phyloP scores from a whole-genome alignment of 1,139 yeast species.

The Saccharomyces hybrid region DNA sequence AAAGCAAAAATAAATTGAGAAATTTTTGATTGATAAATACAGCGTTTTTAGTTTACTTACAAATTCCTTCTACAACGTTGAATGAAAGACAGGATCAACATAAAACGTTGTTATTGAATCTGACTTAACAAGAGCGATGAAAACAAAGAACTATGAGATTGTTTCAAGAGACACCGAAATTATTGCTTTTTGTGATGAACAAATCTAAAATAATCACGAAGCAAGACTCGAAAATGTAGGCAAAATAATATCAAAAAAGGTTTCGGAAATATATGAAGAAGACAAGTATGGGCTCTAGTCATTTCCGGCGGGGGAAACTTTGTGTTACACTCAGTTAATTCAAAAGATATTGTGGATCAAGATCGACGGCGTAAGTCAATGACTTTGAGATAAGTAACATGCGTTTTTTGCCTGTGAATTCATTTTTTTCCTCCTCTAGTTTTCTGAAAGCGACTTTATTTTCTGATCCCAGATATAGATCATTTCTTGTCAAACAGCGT shows the following conservation, averaged over 20 bases:
- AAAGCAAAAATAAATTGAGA: not conserved
- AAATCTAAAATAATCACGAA: not conserved
- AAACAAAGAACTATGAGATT: not conserved
- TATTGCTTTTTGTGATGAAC: not conserved
- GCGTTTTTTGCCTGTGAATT: not conserved
- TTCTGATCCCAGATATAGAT: not conserved
- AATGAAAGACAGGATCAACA: not conserved
- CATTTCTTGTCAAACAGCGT: not conserved
- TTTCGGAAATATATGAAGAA: not conserved
- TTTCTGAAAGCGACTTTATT: not conserved
- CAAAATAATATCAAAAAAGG: not conserved
- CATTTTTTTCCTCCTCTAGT: not conserved
- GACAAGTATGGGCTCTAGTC: too few species aligned
- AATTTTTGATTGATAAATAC: not conserved
- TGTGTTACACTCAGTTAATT: not conserved
- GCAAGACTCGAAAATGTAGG: not conserved
- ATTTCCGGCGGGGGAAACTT: too few species aligned
- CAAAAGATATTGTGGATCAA: not conserved
- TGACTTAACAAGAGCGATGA: not conserved
- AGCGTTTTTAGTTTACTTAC: not conserved
- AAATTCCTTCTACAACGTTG: not conserved
- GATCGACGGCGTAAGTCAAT: not conserved
- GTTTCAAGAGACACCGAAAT: not conserved
- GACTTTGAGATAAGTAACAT: not conserved
- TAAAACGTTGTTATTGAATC: not conserved